Conservation (phyloP, 352 stramenopile genomes). For the Pythium dissimile region DNA sequence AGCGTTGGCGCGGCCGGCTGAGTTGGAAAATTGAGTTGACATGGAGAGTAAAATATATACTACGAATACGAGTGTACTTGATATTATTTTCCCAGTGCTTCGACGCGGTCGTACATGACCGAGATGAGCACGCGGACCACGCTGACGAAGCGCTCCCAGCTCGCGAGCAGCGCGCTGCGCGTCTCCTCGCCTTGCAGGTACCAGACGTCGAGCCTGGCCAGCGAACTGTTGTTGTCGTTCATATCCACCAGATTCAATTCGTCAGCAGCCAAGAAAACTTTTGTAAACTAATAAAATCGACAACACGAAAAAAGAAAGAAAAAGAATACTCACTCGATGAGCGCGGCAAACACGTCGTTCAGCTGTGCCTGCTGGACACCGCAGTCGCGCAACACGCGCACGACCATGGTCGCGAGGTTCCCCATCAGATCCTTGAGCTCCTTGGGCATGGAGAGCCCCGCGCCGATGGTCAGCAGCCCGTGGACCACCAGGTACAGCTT, state of each 20-base stretch:
- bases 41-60: no score
- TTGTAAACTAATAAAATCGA: no score
- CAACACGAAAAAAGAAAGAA: neutral
- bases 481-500: slow-evolving; percentile 69
- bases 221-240: no score
- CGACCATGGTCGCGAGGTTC: slow-evolving; percentile 55
- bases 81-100: neutral
- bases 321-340: slow-evolving; percentile 49
- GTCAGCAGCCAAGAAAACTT: no score
- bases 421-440: slow-evolving; percentile 69
- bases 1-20: neutral
- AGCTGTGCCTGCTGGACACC: slow-evolving; percentile 34
- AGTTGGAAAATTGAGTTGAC: no score
- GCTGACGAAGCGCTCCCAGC: slow-evolving; percentile 72
- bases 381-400: slow-evolving; percentile 62
- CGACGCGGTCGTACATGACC: slow-evolving; percentile 48
- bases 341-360: slow-evolving; percentile 53
- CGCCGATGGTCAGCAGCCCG: slow-evolving; percentile 68
- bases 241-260: no score
- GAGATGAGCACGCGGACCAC: slow-evolving; percentile 48
- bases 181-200: slow-evolving; percentile 69
- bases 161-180: slow-evolving; percentile 46
- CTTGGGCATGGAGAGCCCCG: slow-evolving; percentile 69
- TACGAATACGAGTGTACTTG: neutral
- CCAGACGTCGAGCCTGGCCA: slow-evolving; percentile 63